Percentiles rank a stretch among this genome's conserved stretches.
These are phyloP conservation scores for Penicillium sp. DNA, from an alignment of 2,329 filamentous ascomycete species.

Conservation along the genomic window DNA sequence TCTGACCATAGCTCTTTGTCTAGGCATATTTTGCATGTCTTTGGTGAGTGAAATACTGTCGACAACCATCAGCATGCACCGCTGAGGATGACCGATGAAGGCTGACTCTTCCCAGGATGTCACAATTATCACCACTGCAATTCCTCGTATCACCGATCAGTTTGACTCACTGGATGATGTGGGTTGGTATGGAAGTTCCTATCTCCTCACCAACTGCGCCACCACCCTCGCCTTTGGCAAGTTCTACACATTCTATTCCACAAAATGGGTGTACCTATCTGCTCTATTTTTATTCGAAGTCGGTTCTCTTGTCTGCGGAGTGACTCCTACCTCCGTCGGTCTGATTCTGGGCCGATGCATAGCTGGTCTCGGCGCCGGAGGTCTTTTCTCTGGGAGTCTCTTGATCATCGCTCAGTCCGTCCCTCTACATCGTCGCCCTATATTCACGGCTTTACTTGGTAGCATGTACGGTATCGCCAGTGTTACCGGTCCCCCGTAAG, in stretches of 20 bases:
- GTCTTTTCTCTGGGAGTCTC: conserved; percentile 33
- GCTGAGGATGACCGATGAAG: too few relatives aligned
- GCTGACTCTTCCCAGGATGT: conserved; percentile 34
- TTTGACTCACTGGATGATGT: conserved; percentile 26
- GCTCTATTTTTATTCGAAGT: conserved; percentile 38
- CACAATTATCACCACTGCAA: conserved; percentile 31
- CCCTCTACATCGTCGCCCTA: conserved; percentile 54
- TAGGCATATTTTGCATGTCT: not conserved
- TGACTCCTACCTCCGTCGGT: conserved; percentile 31
- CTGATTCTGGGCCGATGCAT: conserved; percentile 38
- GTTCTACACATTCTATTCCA: conserved; percentile 34
- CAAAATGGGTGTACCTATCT: conserved; percentile 35
- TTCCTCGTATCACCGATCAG: conserved; percentile 7
- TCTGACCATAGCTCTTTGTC: not conserved
- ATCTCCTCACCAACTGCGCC: conserved; percentile 25
- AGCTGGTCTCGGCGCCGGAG: conserved; percentile 18
- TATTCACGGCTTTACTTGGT: conserved; percentile 44
- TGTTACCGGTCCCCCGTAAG: conserved; percentile 40
- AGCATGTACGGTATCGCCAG: conserved; percentile 52
- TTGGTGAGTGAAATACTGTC: not conserved
- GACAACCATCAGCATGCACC: not conserved
- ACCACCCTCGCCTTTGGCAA: conserved; percentile 37
- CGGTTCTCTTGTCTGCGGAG: conserved; percentile 39
- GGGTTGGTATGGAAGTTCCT: conserved; percentile 62
- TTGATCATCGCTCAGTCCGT: conserved; percentile 38